phyloP scores from a whole-genome alignment of 1,139 yeast genomes.

The Lodderomyces metapsilosis region DNA sequence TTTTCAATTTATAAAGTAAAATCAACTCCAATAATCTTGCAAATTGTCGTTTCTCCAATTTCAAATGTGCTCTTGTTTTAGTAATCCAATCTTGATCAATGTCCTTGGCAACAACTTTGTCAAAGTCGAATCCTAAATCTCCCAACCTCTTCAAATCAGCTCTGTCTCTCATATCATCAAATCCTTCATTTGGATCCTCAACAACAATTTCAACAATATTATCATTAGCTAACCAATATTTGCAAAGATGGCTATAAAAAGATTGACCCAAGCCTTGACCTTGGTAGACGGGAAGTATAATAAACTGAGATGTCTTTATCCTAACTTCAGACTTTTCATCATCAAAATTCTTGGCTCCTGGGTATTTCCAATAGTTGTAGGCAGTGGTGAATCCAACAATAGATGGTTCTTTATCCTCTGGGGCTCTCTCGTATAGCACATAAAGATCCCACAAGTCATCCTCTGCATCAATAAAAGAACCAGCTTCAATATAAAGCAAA shows the following conservation, averaged over 20 bases:
- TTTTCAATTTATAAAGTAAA: conserved; percentile 45
- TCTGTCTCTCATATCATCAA: conserved; percentile 87
- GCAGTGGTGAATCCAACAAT: conserved; percentile 81
- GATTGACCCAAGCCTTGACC: conserved; percentile 66
- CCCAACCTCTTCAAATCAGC: conserved; percentile 64
- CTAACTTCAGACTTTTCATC: conserved; percentile 42
- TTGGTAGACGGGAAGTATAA: conserved; percentile 80
- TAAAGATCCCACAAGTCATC: conserved; percentile 76
- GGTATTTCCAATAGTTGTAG: conserved; percentile 80
- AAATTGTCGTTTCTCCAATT: conserved; percentile 78
- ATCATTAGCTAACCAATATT: conserved; percentile 53
- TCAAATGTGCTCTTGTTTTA: conserved; percentile 36
- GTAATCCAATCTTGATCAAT: conserved; percentile 47
- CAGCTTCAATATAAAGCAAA: conserved; percentile 88
- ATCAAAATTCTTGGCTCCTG: conserved; percentile 60
- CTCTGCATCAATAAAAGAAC: conserved; percentile 74
- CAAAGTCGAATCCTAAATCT: conserved; percentile 23
- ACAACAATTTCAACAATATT: conserved; percentile 75
- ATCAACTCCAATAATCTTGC: conserved; percentile 76
- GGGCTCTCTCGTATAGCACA: conserved; percentile 46
- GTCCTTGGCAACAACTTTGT: conserved; percentile 20
- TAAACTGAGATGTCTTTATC: conserved; percentile 83
- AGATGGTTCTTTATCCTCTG: conserved; percentile 32
- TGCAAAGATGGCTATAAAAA: conserved; percentile 57
- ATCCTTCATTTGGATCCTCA: conserved; percentile 92